Conservation (phyloP, 2,329 filamentous ascomycete genomes). For the Hypoxylon sp. region DNA sequence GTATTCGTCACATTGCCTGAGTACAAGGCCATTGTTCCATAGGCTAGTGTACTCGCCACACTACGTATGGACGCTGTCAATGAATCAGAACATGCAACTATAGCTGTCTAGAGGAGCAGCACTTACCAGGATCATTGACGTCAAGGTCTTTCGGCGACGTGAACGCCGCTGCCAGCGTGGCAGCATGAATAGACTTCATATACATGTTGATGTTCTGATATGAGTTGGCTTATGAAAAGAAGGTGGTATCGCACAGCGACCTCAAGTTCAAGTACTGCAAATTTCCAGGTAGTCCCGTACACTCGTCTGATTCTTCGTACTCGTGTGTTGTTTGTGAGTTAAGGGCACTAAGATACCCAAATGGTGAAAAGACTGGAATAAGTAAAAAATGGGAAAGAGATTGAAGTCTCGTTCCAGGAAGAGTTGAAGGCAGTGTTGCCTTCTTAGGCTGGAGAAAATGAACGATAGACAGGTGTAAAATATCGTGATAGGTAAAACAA, state of each 20-base stretch:
- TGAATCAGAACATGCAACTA: slow-evolving; percentile 25
- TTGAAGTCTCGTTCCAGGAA: slow-evolving; percentile 1
- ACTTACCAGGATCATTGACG: slow-evolving; percentile 43
- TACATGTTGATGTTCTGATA: slow-evolving; percentile 35
- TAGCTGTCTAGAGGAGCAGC: not conserved
- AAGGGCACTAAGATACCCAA: slow-evolving; percentile 12
- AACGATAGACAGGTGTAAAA: slow-evolving; percentile 10
- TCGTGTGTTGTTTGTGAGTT: slow-evolving; percentile 1
- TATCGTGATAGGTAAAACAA: slow-evolving; percentile 14
- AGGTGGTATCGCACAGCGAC: slow-evolving; percentile 29
- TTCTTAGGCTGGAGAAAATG: slow-evolving; percentile 11
- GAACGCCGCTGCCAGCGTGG: slow-evolving; percentile 41
- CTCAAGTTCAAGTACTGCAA: slow-evolving; percentile 17
- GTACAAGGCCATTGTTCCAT: slow-evolving; percentile 70
- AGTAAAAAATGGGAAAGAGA: slow-evolving; percentile 14
- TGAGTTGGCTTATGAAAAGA: slow-evolving; percentile 2
- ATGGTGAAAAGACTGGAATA: not conserved
- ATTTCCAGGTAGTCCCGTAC: slow-evolving; percentile 20
- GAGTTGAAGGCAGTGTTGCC: slow-evolving; percentile 1
- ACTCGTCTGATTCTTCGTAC: slow-evolving; percentile 18
- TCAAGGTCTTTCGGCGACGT: slow-evolving; percentile 51
- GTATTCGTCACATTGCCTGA: slow-evolving; percentile 66
- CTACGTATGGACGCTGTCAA: slow-evolving; percentile 65
- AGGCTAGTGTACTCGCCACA: slow-evolving; percentile 67
- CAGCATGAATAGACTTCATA: slow-evolving; percentile 41